Base-by-base conservation (phyloP, 768 basidiomycete genomes). In the Trametes punicea region DNA sequence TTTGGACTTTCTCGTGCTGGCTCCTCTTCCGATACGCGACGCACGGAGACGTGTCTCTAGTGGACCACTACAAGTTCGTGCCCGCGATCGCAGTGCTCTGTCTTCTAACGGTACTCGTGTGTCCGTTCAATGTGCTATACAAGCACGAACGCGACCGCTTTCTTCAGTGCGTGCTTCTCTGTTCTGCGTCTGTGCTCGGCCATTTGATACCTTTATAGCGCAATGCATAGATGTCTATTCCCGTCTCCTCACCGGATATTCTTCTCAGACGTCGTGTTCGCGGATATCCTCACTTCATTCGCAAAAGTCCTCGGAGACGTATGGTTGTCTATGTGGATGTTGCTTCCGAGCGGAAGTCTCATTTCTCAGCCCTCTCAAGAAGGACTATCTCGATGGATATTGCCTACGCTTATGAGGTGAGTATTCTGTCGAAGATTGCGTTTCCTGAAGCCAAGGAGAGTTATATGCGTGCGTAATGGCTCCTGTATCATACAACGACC, bases 231-330 rank as follows among this genome's bases (percentile, higher is more conserved):
- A 60, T 97, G 93, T 66, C 64, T 93, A 21, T 79, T 85, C 47
- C 81, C 88, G n/a, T 73, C 82, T 36, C 75, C 77, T 49, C 75
- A 77, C 38, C 81, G 87, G 4, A 77, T 93, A 36, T 84, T 86
- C 69, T 99, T 99, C 72, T 84, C 85, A 26, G 97, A 99, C 69
- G 84, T 99, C 21, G 82, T 98, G 40, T 84, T 96, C 56, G 95
- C 96, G 56, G 97, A 98, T 77, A 83, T 98, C 58, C 81, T 95
- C 65, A 99, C 97, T 2, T 98, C 95, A 2, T 96, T 91, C 66
- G 95, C 97, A 31, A 98, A 97, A 74, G 93, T 99, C 36, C 75
- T 98, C 18, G 96, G 96, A 11, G 97, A 98, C 66, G 74, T 94
- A 38, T 98, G 92, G 92, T 74, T 98, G 40, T 93, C 91, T 4